Base-by-base conservation (phyloP, 2,329 filamentous ascomycete species). In the Drechslerella coelobrocha region DNA sequence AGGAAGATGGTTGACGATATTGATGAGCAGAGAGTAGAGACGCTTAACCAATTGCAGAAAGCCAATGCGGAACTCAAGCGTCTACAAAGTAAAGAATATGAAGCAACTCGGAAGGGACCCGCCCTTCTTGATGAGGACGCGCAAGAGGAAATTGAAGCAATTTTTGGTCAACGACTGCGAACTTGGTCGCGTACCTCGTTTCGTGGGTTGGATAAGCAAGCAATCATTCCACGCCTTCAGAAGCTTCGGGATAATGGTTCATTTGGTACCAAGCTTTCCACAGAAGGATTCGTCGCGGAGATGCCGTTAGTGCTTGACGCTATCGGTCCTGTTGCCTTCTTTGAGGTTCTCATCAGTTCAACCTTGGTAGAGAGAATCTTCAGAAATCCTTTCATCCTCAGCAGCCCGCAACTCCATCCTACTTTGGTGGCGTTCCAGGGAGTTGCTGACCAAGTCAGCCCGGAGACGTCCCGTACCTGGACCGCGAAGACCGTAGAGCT, bases 71-170 rank as follows among this genome's bases (percentile, higher is more conserved):
- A 51, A 39, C 8, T 61, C 7, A 61, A 41, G 14, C 56, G 39
- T n/a, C 10, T 62, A 2, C 59, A 52, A 50, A 26, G 9, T 8
- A 48, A 48, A 12, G 50, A 62, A 17, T 62, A 48, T 23, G 39
- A 62, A 27, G 48, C 50, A 5, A 48, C 50, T 12, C 45, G 24
- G 23, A 55, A 48, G 31, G 34, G 41, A 2, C 26, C 50, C 7
- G 29, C 55, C 12, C 31, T 62, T n/a, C 51, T 62, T 3, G 59
- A 62, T 27, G 50, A 55, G 29, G 59, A 62, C 19, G 59, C 43
- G 7, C 37, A 55, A 39, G 14, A 50, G 27, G 45, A 23, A 1
- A 45, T 53, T 2, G 45, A 65, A 34, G 4, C 2, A 2, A n/a
- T 65, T 3, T 59, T 65, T n/a, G 61, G 61, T 12, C 53, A 45